A percentile compares a stretch with the other conserved stretches of the same genome.
Evolutionary conservation across 768 basidiomycete genomes (phyloP).

Genomic region (Gelatoporia subvermispora): DNA sequence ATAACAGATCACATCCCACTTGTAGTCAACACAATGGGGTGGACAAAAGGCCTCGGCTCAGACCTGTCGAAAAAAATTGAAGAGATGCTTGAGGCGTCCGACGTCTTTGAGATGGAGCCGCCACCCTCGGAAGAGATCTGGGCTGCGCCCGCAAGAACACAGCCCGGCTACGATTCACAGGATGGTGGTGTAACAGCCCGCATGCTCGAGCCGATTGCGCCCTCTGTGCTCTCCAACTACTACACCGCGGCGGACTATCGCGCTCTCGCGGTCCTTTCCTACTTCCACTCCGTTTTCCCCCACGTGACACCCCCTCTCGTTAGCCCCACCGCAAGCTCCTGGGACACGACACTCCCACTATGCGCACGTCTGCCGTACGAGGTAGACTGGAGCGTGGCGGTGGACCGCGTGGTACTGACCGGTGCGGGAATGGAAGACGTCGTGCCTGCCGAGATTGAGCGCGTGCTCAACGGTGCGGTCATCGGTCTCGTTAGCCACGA

Average conservation of each 20-base stretch:
- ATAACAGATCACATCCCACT: conserved; percentile 67
- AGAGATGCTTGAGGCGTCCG: conserved; percentile 52
- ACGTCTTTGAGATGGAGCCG: conserved; percentile 49
- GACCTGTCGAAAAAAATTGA: conserved; percentile 74
- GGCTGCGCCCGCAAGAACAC: background rate
- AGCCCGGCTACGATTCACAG: background rate
- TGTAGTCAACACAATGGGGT: conserved; percentile 95
- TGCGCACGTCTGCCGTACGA: conserved; percentile 69
- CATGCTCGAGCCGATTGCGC: conserved; percentile 41
- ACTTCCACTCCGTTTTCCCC: conserved; percentile 57
- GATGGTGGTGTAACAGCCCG: background rate
- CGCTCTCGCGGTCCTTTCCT: conserved; percentile 64
- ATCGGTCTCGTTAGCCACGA: conserved; percentile 68
- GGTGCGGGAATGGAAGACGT: conserved; percentile 82
- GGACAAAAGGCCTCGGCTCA: conserved; percentile 90
- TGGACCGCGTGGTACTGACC: conserved; percentile 61
- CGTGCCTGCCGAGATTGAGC: conserved; percentile 56
- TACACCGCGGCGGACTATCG: conserved; percentile 69
- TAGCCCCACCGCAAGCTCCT: conserved; percentile 36
- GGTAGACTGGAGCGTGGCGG: conserved; percentile 49
- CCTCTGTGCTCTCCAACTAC: conserved; percentile 37
- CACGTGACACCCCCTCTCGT: conserved; percentile 11
- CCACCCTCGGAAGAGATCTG: conserved; percentile 7
- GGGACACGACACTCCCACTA: conserved; percentile 69
- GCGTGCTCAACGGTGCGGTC: conserved; percentile 75